Evolutionary conservation across 2,329 filamentous ascomycete genomes (phyloP).

Genomic region (Diaporthe ampelina): DNA sequence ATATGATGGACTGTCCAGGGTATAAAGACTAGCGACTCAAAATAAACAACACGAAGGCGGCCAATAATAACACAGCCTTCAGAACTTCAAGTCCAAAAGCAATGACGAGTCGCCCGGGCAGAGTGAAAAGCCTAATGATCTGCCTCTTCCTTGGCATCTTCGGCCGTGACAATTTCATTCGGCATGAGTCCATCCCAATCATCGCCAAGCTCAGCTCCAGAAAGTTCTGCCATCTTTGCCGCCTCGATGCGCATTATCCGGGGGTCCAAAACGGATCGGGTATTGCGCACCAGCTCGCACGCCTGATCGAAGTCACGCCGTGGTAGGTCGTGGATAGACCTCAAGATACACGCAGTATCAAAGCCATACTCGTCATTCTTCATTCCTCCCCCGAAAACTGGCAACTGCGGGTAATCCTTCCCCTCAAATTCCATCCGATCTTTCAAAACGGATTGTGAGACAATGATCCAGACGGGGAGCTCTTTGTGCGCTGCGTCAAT

Average conservation of each 20-base stretch:
- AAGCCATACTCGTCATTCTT: not conserved
- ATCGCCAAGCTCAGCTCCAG: not conserved
- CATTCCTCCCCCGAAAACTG: not conserved
- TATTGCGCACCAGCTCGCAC: not conserved
- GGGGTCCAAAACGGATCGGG: not conserved
- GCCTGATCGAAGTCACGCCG: not conserved
- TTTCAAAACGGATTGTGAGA: not conserved
- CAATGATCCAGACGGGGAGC: not conserved
- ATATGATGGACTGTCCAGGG: too few relatives aligned
- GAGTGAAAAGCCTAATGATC: too few relatives aligned
- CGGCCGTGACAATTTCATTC: not conserved
- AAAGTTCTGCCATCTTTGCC: constrained; percentile 1
- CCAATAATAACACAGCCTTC: too few relatives aligned
- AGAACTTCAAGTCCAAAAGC: too few relatives aligned
- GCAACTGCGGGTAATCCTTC: not conserved
- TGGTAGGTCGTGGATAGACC: not conserved
- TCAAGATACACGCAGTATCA: not conserved
- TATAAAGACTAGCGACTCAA: too few relatives aligned
- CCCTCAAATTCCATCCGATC: not conserved
- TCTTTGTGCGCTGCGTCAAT: not conserved
- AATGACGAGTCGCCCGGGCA: too few relatives aligned
- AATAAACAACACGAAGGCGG: too few relatives aligned
- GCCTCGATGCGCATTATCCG: not conserved
- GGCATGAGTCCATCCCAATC: not conserved
- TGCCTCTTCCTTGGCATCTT: too few relatives aligned